These are phyloP conservation scores for Rostrohypoxylon terebratum DNA, from an alignment of 495 filamentous ascomycete genomes.

Conservation along the genomic window DNA sequence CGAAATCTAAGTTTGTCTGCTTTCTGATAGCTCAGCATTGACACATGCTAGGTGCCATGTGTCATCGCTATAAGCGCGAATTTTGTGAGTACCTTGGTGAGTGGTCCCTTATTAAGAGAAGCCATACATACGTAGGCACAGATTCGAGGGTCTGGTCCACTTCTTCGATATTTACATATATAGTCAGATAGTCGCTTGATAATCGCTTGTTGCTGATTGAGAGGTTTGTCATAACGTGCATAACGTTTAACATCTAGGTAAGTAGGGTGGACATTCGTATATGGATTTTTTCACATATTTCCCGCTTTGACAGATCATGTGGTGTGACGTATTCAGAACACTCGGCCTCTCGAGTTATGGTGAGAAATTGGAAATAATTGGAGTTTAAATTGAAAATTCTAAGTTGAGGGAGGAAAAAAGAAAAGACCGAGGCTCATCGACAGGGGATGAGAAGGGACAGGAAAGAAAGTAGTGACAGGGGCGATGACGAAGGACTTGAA, in stretches of 20 bases:
- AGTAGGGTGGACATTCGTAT: too few species aligned
- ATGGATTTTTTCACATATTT: background rate
- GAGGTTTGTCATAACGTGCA: background rate
- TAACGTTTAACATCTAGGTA: background rate
- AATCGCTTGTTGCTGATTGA: background rate
- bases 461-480: background rate
- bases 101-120: too few species aligned
- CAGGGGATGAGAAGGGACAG: too few species aligned
- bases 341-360: background rate
- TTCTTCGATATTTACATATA: background rate
- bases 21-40: conserved; percentile 10
- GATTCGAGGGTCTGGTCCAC: background rate
- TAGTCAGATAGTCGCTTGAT: background rate
- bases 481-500: background rate
- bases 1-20: background rate
- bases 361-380: conserved; percentile 3
- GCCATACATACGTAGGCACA: background rate
- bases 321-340: background rate
- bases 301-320: background rate
- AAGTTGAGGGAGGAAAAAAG: background rate
- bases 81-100: background rate
- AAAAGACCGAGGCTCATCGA: background rate
- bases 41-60: background rate
- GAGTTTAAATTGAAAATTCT: background rate
- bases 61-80: background rate